phyloP scores from a whole-genome alignment of 768 basidiomycete species.

The Trametes coccinea region DNA sequence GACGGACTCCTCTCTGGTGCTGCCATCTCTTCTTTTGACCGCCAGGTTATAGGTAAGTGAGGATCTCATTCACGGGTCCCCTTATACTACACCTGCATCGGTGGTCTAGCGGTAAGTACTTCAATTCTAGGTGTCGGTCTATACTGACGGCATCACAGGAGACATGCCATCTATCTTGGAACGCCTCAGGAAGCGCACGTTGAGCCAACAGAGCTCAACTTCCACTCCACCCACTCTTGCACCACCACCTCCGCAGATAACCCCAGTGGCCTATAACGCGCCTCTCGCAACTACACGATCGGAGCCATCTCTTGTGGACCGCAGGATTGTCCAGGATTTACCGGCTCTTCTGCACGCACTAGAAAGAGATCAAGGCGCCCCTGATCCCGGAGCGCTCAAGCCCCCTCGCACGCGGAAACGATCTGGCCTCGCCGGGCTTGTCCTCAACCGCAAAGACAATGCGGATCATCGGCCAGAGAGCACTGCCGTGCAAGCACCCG shows the following conservation, averaged over 20 bases:
- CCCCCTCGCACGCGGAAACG: conserved; percentile 22
- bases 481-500: background rate
- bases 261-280: background rate
- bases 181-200: conserved; percentile 27
- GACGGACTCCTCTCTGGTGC: too few relatives aligned
- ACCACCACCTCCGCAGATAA: background rate
- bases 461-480: background rate
- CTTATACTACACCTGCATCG: too few relatives aligned
- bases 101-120: too few relatives aligned
- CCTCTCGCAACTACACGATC: conserved; percentile 1
- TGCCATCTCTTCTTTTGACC: too few relatives aligned
- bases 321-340: conserved; percentile 29
- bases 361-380: background rate
- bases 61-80: too few relatives aligned
- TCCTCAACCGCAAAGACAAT: background rate
- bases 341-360: conserved; percentile 23
- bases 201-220: conserved; percentile 17
- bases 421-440: conserved; percentile 3
- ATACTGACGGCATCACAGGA: background rate
- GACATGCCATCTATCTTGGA: conserved; percentile 30
- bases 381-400: conserved; percentile 12
- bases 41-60: too few relatives aligned
- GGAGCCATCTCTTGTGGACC: conserved; percentile 20
- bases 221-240: background rate
- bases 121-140: background rate